These are phyloP conservation scores for Thecaphora thlaspeos DNA, from an alignment of 1,284 basidiomycete genomes.

Conservation along the genomic window DNA sequence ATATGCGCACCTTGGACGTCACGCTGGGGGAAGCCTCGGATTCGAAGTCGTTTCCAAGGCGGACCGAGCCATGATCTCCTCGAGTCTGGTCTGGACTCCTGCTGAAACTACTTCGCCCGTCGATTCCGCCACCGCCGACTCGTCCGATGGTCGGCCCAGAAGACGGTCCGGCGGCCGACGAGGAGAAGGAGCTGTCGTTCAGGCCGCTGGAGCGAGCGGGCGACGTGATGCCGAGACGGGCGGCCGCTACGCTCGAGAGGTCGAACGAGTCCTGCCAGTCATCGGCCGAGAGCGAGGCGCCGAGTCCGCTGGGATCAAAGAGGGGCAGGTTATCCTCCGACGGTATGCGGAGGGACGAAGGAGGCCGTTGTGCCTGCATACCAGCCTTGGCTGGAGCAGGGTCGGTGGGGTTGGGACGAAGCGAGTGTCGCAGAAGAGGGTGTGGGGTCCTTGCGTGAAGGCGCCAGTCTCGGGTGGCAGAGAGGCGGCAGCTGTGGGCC, in stretches of 20 bases:
- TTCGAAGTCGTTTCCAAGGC: no score
- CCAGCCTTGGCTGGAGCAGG: neutral
- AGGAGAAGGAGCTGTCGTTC: neutral
- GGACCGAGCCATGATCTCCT: no score
- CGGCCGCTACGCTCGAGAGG: slow-evolving; percentile 29
- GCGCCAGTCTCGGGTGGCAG: no score
- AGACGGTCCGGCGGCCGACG: no score
- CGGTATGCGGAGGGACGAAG: slow-evolving; percentile 26
- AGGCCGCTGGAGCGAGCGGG: neutral
- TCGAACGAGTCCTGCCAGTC: slow-evolving; percentile 38
- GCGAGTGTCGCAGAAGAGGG: no score
- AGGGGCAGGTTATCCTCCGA: slow-evolving; percentile 35
- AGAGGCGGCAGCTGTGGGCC: no score
- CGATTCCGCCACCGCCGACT: no score
- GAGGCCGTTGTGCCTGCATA: neutral
- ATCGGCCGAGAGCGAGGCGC: slow-evolving; percentile 33
- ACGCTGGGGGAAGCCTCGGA: slow-evolving; percentile 9
- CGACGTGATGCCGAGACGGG: slow-evolving; percentile 25
- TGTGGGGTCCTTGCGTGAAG: no score
- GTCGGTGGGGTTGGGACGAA: no score
- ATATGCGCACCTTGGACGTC: slow-evolving; percentile 33
- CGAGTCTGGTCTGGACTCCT: no score
- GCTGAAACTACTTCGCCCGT: no score
- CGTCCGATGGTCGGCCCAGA: no score
- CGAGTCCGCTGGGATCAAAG: slow-evolving; percentile 37